Conservation (phyloP, 169 alveolate species). For the Plasmodium vivax region DNA sequence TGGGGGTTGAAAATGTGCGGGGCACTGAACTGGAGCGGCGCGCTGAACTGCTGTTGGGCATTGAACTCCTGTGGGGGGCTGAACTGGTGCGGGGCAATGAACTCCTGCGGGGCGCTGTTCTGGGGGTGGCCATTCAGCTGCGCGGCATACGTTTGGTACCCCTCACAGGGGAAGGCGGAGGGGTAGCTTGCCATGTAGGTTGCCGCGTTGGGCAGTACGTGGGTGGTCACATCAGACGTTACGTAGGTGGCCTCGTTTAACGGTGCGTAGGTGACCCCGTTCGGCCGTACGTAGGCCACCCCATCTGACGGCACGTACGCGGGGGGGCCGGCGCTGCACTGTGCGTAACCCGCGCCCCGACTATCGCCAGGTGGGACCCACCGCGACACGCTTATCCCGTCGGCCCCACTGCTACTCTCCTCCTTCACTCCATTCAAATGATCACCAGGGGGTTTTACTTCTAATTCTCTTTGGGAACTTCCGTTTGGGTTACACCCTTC, state of each 20-base stretch:
- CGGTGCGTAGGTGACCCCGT: background rate
- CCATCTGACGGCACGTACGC: background rate
- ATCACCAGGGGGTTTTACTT: background rate
- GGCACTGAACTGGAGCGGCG: no score
- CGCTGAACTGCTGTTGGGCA: no score
- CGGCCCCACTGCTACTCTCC: background rate
- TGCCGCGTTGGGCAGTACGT: no score
- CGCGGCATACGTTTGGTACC: background rate
- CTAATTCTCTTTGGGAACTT: background rate
- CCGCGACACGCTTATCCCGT: background rate
- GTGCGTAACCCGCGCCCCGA: background rate
- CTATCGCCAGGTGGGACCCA: background rate
- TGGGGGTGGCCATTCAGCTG: background rate
- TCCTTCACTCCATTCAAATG: background rate
- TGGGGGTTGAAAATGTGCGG: background rate
- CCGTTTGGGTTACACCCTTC: background rate
- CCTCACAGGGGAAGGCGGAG: background rate
- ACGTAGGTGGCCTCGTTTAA: no score
- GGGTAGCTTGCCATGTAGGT: background rate
- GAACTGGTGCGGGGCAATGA: no score
- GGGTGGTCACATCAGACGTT: no score
- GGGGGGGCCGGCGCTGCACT: background rate
- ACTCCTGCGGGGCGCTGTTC: background rate
- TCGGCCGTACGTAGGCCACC: no score
- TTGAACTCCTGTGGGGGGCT: no score